These are phyloP conservation scores for Adiantum capillusveneris DNA, from an alignment of 75 land plant genomes.

Conservation along the genomic window DNA sequence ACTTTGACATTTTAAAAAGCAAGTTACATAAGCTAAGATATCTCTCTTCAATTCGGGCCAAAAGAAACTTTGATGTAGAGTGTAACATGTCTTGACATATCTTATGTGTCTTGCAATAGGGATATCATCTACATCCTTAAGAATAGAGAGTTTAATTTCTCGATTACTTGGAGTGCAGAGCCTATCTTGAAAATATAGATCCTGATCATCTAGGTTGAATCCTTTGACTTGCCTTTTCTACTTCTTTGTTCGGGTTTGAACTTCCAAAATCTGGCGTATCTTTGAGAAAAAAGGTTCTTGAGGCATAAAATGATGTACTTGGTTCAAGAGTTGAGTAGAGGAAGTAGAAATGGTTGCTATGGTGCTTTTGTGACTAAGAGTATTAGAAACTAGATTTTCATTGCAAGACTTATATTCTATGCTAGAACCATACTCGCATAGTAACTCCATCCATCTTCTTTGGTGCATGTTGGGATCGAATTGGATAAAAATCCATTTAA, in stretches of 20 bases:
- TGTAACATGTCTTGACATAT: conserved; percentile 4
- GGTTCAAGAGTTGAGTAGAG: not conserved
- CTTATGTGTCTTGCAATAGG: conserved; percentile 9
- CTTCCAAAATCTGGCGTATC: not conserved
- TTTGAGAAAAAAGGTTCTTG: not conserved
- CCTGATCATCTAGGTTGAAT: not conserved
- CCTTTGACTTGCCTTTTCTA: not conserved
- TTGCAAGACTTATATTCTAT: conserved; percentile 10
- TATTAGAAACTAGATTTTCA: conserved; percentile 23
- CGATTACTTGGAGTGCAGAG: not conserved
- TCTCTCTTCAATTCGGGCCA: conserved; percentile 20
- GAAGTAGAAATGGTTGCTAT: not conserved
- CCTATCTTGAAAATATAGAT: not conserved
- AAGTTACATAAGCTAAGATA: conserved; percentile 5
- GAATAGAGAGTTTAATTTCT: not conserved
- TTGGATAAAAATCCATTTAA: too few relatives aligned
- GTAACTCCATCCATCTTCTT: too few relatives aligned
- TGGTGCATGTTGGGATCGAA: too few relatives aligned
- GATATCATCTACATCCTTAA: conserved; percentile 1
- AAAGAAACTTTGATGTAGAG: conserved; percentile 3
- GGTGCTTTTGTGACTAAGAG: conserved; percentile 12
- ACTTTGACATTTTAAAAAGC: conserved; percentile 21
- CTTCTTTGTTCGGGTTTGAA: too few relatives aligned
- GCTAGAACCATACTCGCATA: conserved; percentile 14
- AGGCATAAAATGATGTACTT: not conserved